Evolutionary conservation across 805 yeast species (phyloP).

Genomic region (Schwanniomyces pseudopolymorphus): DNA sequence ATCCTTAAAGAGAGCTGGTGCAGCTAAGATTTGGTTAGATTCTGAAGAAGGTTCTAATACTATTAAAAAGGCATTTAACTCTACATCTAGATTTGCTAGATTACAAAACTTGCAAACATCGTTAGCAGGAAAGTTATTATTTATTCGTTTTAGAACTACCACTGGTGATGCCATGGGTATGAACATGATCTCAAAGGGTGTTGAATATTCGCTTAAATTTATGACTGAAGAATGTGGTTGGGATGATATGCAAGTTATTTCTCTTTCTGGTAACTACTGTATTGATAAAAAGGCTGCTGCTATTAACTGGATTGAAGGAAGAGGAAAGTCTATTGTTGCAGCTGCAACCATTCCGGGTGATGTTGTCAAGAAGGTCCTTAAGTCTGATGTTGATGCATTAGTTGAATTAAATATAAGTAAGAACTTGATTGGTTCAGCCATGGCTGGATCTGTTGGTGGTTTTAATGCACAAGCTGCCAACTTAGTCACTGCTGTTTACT

Average conservation of each 20-base stretch:
- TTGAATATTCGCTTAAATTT: constrained; percentile 77
- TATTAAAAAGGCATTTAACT: constrained; percentile 87
- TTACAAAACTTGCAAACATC: constrained; percentile 89
- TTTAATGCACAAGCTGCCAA: constrained; percentile 98
- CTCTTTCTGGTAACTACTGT: constrained; percentile 96
- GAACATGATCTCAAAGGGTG: constrained; percentile 99
- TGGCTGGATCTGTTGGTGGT: constrained; percentile 99
- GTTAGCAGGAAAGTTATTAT: constrained; percentile 86
- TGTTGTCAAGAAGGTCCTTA: constrained; percentile 77
- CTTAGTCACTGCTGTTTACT: constrained; percentile 86
- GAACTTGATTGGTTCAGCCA: constrained; percentile 93
- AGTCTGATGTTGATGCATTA: constrained; percentile 88
- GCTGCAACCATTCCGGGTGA: constrained; percentile 87
- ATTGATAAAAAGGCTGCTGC: constrained; percentile 98
- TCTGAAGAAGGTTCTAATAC: constrained; percentile 87
- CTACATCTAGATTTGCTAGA: constrained; percentile 96
- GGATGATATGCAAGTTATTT: constrained; percentile 88
- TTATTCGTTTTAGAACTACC: constrained; percentile 92
- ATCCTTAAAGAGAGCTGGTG: constrained; percentile 81
- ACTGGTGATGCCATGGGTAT: constrained; percentile 99
- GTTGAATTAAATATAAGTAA: constrained; percentile 87
- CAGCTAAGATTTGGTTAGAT: constrained; percentile 92
- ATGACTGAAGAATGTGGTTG: constrained; percentile 90
- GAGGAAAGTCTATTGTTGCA: constrained; percentile 97
- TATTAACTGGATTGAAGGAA: constrained; percentile 98